Conservation (phyloP, 1,284 basidiomycete species). For the Malassezia brasiliensis region DNA sequence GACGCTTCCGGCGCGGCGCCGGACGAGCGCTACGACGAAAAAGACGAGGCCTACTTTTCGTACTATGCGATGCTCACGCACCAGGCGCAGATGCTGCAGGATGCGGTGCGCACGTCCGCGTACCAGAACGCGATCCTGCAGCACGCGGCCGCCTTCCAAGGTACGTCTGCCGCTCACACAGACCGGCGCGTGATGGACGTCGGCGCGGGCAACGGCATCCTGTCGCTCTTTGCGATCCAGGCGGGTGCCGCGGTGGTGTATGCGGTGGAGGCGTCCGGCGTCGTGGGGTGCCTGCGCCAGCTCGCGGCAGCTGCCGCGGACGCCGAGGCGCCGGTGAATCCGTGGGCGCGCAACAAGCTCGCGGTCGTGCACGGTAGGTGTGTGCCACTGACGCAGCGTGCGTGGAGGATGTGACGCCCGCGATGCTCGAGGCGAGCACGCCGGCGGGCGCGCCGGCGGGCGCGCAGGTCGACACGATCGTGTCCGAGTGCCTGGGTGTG, state of each 20-base stretch:
- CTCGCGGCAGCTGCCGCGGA: conserved; percentile 31
- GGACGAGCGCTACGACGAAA: conserved; percentile 25
- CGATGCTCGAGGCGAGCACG: conserved; percentile 3
- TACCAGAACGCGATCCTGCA: conserved; percentile 40
- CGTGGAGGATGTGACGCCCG: conserved; percentile 36
- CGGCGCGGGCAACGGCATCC: conserved; percentile 53
- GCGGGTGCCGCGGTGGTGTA: conserved; percentile 52
- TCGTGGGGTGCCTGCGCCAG: conserved; percentile 51
- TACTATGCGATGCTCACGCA: conserved; percentile 43
- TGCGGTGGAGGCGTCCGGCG: conserved; percentile 52
- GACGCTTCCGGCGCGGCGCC: neutral
- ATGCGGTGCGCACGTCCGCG: conserved; percentile 35
- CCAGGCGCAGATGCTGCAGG: conserved; percentile 44
- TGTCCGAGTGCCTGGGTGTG: conserved; percentile 54
- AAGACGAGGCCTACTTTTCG: conserved; percentile 41
- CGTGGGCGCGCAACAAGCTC: conserved; percentile 27
- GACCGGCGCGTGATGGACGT: conserved; percentile 49
- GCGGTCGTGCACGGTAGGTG: conserved; percentile 14
- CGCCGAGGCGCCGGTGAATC: conserved; percentile 28
- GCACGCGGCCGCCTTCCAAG: conserved; percentile 26
- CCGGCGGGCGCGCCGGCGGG: neutral
- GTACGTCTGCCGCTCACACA: conserved; percentile 2
- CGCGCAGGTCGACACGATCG: conserved; percentile 52
- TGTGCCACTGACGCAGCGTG: conserved; percentile 17
- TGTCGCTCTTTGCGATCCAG: conserved; percentile 52